phyloP scores from a whole-genome alignment of 331 rosid genomes.

The Malus hybrid region DNA sequence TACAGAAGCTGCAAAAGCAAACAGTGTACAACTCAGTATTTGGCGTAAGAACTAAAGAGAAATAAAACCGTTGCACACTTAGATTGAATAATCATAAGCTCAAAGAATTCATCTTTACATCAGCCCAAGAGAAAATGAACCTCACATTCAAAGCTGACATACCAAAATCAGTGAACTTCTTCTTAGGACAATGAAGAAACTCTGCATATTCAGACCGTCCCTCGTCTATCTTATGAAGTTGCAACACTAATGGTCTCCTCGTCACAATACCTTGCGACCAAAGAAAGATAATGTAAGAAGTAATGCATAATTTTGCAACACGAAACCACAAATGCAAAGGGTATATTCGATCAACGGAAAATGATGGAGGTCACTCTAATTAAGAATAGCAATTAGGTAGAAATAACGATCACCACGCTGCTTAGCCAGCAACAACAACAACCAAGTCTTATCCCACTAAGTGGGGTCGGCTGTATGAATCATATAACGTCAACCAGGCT shows the following conservation, averaged over 20 bases:
- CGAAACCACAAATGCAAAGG: background rate
- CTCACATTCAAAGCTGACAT: conserved; percentile 8
- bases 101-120: background rate
- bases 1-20: conserved; percentile 63
- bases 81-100: background rate
- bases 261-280: conserved; percentile 77
- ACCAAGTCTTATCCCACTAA: no score
- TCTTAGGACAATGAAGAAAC: conserved; percentile 90
- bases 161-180: conserved; percentile 80
- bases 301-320: background rate
- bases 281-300: background rate
- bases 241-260: conserved; percentile 89
- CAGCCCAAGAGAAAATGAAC: background rate
- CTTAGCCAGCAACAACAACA: background rate
- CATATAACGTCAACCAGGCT: no score
- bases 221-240: conserved; percentile 72
- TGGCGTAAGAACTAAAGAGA: background rate
- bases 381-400: background rate
- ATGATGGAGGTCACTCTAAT: background rate
- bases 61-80: background rate
- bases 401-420: background rate
- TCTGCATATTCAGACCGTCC: conserved; percentile 87
- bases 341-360: background rate
- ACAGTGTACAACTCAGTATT: conserved; percentile 8
- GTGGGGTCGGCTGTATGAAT: no score